Conservation (phyloP, 106 monocot genomes). For the Ottelia alismoides region DNA sequence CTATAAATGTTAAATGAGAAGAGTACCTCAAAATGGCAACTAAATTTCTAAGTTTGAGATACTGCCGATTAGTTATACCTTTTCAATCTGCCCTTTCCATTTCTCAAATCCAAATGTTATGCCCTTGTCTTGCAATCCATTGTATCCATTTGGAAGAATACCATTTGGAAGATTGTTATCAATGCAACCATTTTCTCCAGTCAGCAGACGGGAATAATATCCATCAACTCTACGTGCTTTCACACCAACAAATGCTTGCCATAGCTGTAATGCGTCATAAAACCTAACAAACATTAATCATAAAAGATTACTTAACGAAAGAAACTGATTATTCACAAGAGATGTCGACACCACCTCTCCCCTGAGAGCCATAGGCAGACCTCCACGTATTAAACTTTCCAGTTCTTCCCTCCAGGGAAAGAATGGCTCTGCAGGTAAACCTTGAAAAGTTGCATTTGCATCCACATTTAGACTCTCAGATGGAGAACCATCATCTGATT, state of each 20-base stretch:
- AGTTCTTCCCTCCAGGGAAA: slow-evolving; percentile 76
- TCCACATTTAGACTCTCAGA: slow-evolving; percentile 26
- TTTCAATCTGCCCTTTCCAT: slow-evolving; percentile 99
- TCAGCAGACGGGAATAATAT: slow-evolving; percentile 56
- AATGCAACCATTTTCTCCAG: slow-evolving; percentile 10
- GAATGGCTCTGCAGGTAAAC: slow-evolving; percentile 8
- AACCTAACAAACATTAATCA: neutral
- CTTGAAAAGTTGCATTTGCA: slow-evolving; percentile 7
- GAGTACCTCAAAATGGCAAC: neutral
- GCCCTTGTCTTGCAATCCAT: slow-evolving; percentile 8
- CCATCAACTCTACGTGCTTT: slow-evolving; percentile 45
- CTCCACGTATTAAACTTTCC: slow-evolving; percentile 71
- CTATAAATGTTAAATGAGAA: neutral
- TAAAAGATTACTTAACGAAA: neutral
- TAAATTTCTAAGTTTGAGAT: neutral
- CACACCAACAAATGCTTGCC: slow-evolving; percentile 98
- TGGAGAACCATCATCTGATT: slow-evolving; percentile 14
- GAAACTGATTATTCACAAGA: neutral
- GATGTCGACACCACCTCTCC: slow-evolving; percentile 61
- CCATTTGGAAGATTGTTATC: slow-evolving; percentile 17
- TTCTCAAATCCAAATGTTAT: slow-evolving; percentile 40
- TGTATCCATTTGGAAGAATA: slow-evolving; percentile 12
- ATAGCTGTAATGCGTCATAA: slow-evolving; percentile 49
- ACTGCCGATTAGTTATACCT: slow-evolving; percentile 25
- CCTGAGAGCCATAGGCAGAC: slow-evolving; percentile 90